Conservation (phyloP, 495 filamentous ascomycete genomes). For the Platismatia glauca region DNA sequence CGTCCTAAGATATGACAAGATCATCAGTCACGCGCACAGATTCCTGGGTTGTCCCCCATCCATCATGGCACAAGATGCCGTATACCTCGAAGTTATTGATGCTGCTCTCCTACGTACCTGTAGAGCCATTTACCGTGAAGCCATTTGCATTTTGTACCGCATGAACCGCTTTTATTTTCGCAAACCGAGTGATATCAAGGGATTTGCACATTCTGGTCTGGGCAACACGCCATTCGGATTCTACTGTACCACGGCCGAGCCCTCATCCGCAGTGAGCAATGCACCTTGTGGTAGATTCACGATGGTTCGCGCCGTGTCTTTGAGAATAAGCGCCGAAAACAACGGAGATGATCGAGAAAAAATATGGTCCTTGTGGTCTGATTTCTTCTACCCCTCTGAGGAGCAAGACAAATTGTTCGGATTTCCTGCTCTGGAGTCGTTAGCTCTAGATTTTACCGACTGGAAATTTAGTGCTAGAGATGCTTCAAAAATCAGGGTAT, state of each 20-base stretch:
- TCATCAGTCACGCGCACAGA: background rate
- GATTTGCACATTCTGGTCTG: background rate
- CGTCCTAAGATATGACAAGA: background rate
- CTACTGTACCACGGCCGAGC: background rate
- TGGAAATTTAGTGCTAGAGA: background rate
- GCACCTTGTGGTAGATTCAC: background rate
- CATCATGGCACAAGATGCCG: background rate
- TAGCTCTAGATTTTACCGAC: background rate
- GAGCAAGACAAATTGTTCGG: background rate
- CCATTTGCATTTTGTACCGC: background rate
- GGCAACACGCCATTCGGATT: background rate
- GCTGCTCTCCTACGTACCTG: slow-evolving; percentile 1
- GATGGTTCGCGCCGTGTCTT: background rate
- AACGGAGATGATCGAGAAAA: background rate
- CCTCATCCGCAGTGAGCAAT: background rate
- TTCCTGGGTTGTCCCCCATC: background rate
- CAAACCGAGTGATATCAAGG: background rate
- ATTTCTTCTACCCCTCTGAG: background rate
- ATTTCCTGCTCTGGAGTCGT: background rate
- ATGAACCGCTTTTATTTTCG: background rate
- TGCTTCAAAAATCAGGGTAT: background rate
- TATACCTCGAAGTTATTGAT: background rate
- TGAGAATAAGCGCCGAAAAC: background rate
- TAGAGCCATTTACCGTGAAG: background rate
- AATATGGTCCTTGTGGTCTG: background rate